Base-by-base conservation (phyloP, 164 flowering plant species). In the Akebia trifoliata region DNA sequence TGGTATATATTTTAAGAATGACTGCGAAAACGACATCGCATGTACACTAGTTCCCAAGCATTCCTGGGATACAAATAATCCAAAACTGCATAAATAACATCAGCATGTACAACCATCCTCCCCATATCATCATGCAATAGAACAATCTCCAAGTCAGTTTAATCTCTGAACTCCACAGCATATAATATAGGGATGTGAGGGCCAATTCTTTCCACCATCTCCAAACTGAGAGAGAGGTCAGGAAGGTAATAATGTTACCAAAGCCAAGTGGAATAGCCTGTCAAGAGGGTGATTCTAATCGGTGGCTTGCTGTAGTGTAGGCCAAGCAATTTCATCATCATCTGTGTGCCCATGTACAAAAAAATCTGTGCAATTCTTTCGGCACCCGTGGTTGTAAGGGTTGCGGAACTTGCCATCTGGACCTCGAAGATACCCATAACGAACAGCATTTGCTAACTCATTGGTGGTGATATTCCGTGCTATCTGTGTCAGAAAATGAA, bases 381-480 rank as follows among this genome's bases (percentile, higher is more conserved):
- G 71, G 40, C 78, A 83, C 3, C 99, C 99, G 62, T 82, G 95
- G 69, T 88, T 85, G 58, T 88, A 94, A 26, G 99, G 99, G 59
- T 94, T 94, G 10, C 76, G 82, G 54, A 86, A 94, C 60, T 67
- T 74, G 42, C 96, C 99, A 68, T 90, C 95, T 24, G 95, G 87
- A 30, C 90, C 89, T 34, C 69, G 91, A 59, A 94, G 93, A 71
- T 94, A 90, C 1, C 79, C 80, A 67, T 90, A 94, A 0, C 99
- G 84, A 25, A 66, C 30, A n/a, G 78, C 70, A 77, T 94, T 94
- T 34, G 93, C 83, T 59, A 83, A 24, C 71, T 90, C 97, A 59
- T 90, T 90, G 9, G 99, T 94, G 17, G 99, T 94, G 56, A 94
- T 78, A 69, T 94, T 94, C 26, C 94, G 81, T 61, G 99, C 85